phyloP scores from a whole-genome alignment of 1,139 yeast species.

The Scheffersomyces lignicola region DNA sequence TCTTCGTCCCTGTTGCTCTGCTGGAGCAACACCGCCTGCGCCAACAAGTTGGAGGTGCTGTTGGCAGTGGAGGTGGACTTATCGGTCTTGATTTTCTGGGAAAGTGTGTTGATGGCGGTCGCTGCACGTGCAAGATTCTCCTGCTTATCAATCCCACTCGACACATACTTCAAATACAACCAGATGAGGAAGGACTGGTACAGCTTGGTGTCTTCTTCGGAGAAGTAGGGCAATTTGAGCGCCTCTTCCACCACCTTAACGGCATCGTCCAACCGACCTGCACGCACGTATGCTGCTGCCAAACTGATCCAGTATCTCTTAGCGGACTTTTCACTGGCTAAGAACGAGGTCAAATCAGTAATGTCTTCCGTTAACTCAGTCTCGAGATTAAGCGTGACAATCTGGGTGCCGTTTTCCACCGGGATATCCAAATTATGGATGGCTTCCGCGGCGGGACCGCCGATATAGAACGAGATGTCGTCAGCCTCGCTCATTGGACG shows the following conservation, averaged over 20 bases:
- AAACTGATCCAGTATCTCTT: conserved; percentile 81
- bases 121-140: conserved; percentile 24
- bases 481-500: conserved; percentile 33
- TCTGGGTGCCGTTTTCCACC: conserved; percentile 67
- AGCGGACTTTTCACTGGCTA: conserved; percentile 77
- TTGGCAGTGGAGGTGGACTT: conserved; percentile 14
- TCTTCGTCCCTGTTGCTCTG: conserved; percentile 57
- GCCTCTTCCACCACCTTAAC: conserved; percentile 64
- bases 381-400: conserved; percentile 64
- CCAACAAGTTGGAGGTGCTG: conserved; percentile 48
- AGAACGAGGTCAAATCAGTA: conserved; percentile 70
- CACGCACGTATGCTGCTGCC: conserved; percentile 76
- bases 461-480: conserved; percentile 42
- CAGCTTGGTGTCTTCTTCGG: conserved; percentile 50
- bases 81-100: conserved; percentile 16
- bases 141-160: conserved; percentile 26
- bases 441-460: conserved; percentile 32
- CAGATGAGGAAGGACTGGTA: conserved; percentile 71
- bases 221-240: conserved; percentile 35
- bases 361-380: conserved; percentile 89
- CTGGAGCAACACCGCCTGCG: conserved; percentile 55
- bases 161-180: conserved; percentile 54
- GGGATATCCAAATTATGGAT: conserved; percentile 60
- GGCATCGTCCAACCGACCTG: conserved; percentile 61
- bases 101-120: conserved; percentile 18